phyloP scores from a whole-genome alignment of 176 grass and related monocot species.

The Zoysia japonica region DNA sequence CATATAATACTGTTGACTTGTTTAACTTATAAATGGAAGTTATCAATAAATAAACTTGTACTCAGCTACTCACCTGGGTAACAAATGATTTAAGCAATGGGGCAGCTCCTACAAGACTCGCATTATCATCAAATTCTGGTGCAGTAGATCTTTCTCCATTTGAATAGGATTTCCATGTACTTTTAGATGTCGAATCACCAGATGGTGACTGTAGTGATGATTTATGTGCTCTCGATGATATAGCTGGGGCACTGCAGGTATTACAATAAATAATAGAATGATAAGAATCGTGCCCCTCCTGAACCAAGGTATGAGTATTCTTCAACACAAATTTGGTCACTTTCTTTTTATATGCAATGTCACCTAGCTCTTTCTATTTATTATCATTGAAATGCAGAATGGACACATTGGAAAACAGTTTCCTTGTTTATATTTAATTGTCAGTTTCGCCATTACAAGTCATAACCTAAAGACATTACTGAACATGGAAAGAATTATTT shows the following conservation, averaged over 20 bases:
- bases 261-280: conserved; percentile 16
- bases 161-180: conserved; percentile 82
- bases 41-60: conserved; percentile 20
- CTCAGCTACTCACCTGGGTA: conserved; percentile 65
- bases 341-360: background rate
- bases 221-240: conserved; percentile 78
- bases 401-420: background rate
- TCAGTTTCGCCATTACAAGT: background rate
- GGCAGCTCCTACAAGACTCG: conserved; percentile 74
- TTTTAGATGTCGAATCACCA: conserved; percentile 60
- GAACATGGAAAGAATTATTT: conserved; percentile 34
- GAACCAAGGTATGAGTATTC: background rate
- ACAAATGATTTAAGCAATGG: conserved; percentile 92
- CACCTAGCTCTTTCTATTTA: background rate
- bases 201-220: conserved; percentile 55
- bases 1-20: background rate
- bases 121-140: conserved; percentile 65
- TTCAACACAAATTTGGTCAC: background rate
- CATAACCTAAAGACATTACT: background rate
- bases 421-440: conserved; percentile 9
- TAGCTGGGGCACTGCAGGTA: conserved; percentile 77
- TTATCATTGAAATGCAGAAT: background rate
- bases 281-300: background rate
- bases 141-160: conserved; percentile 62
- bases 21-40: conserved; percentile 19